Conservation (phyloP, 148 eudicot species). For the Linanthus parryae region DNA sequence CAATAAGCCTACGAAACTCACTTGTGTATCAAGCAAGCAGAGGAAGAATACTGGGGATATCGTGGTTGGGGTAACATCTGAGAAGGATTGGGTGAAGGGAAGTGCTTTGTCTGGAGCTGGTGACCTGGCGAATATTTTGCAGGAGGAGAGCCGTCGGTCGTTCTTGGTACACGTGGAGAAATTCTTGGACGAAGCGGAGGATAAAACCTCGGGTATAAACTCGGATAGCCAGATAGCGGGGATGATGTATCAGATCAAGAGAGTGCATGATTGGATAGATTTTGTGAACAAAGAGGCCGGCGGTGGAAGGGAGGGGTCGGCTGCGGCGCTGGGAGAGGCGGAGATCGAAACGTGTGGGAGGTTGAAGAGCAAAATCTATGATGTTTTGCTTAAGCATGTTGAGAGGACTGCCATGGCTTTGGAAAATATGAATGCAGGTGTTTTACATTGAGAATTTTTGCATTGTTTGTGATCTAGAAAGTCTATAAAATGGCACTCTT, state of each 20-base stretch:
- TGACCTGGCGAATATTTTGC: constrained; percentile 25
- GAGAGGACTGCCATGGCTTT: constrained; percentile 47
- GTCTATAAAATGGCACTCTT: too few species aligned
- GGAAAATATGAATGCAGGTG: constrained; percentile 19
- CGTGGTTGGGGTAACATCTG: constrained; percentile 14
- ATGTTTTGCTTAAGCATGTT: constrained; percentile 37
- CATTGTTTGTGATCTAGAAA: too few species aligned
- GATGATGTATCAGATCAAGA: constrained; percentile 44
- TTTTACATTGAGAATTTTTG: too few species aligned
- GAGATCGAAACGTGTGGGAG: constrained; percentile 27
- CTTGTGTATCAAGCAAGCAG: constrained; percentile 11
- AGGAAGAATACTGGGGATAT: constrained; percentile 17
- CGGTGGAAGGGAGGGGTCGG: background rate
- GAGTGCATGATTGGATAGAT: constrained; percentile 40
- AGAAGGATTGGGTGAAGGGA: constrained; percentile 32
- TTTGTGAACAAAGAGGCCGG: constrained; percentile 14
- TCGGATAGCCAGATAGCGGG: constrained; percentile 20
- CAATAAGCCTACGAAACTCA: constrained; percentile 24
- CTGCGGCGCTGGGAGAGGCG: constrained; percentile 5
- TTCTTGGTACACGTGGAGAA: constrained; percentile 34
- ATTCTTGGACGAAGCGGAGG: constrained; percentile 35
- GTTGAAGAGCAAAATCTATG: constrained; percentile 35
- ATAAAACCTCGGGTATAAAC: constrained; percentile 9
- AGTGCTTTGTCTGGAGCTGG: constrained; percentile 12
- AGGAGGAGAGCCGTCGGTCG: constrained; percentile 27